Evolutionary conservation across 1,284 basidiomycete genomes (phyloP).

Genomic region (Tilletiopsis washingtonensis): DNA sequence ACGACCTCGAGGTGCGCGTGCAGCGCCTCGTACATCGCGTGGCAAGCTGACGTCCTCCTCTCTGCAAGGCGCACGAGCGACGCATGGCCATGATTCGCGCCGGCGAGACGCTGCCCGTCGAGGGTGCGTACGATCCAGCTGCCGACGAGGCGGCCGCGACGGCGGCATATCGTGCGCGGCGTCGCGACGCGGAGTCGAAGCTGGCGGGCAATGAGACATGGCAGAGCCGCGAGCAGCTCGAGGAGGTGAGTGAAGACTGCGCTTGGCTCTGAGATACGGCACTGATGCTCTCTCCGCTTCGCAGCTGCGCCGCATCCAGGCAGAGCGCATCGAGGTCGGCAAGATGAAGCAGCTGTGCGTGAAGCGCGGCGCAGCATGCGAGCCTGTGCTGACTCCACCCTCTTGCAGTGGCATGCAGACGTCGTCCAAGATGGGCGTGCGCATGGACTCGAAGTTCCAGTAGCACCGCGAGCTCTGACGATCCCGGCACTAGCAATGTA

Average conservation of each 20-base stretch:
- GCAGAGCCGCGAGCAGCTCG: slow-evolving; percentile 9
- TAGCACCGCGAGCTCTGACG: too few relatives aligned
- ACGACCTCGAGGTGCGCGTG: slow-evolving; percentile 10
- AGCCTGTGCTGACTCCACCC: neutral
- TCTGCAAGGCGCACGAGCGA: slow-evolving; percentile 7
- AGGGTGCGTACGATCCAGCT: slow-evolving; percentile 6
- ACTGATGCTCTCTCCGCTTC: neutral
- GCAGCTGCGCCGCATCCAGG: slow-evolving; percentile 10
- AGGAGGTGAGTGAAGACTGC: slow-evolving; percentile 1
- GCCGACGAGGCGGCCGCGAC: slow-evolving; percentile 12
- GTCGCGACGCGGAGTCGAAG: neutral
- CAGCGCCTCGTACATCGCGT: neutral
- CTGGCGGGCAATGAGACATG: neutral
- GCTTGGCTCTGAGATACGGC: neutral
- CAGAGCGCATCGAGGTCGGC: slow-evolving; percentile 11
- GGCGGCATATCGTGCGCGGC: slow-evolving; percentile 2
- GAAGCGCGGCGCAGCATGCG: neutral
- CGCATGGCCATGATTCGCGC: slow-evolving; percentile 9
- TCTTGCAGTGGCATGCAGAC: slow-evolving; percentile 2
- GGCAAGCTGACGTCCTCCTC: neutral
- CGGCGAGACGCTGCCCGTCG: slow-evolving; percentile 11
- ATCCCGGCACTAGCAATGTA: too few relatives aligned
- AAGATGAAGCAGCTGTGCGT: slow-evolving; percentile 15
- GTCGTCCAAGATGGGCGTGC: slow-evolving; percentile 5
- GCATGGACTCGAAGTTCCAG: too few relatives aligned